Evolutionary conservation across 176 grass and related monocot genomes (phyloP).

Genomic region (Ananas comosus): DNA sequence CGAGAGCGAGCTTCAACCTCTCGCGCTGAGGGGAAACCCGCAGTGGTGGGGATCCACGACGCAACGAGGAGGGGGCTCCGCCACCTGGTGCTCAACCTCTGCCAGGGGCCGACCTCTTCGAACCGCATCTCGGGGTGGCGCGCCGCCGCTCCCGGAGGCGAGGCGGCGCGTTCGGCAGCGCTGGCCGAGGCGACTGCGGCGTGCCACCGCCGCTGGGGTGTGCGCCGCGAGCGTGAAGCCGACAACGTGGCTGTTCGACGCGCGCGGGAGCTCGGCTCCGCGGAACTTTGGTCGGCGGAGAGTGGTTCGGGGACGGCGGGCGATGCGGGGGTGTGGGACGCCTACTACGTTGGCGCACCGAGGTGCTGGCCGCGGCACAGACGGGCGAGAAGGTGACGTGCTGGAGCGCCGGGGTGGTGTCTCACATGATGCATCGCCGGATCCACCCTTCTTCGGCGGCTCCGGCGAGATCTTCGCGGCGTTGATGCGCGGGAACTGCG

Average conservation of each 20-base stretch:
- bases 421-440: slow-evolving; percentile 59
- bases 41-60: slow-evolving; percentile 41
- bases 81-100: slow-evolving; percentile 71
- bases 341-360: slow-evolving; percentile 72
- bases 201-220: slow-evolving; percentile 60
- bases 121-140: slow-evolving; percentile 23
- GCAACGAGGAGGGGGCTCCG: slow-evolving; percentile 52
- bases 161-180: slow-evolving; percentile 35
- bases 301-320: slow-evolving; percentile 47
- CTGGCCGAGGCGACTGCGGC: slow-evolving; percentile 31
- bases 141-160: slow-evolving; percentile 38
- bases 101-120: slow-evolving; percentile 43
- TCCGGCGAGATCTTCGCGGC: slow-evolving; percentile 43
- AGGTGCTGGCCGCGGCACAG: slow-evolving; percentile 47
- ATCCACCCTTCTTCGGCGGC: slow-evolving; percentile 54
- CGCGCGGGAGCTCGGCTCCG: slow-evolving; percentile 43
- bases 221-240: slow-evolving; percentile 80
- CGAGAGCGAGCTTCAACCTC: slow-evolving; percentile 56
- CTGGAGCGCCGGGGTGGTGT: slow-evolving; percentile 77
- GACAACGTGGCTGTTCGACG: slow-evolving; percentile 71
- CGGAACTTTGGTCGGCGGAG: slow-evolving; percentile 66
- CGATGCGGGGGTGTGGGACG: slow-evolving; percentile 61
- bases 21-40: slow-evolving; percentile 31
- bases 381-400: slow-evolving; percentile 77
- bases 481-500: slow-evolving; percentile 49